Conservation (phyloP, 495 filamentous ascomycete species). For the Neurospora intermedia region DNA sequence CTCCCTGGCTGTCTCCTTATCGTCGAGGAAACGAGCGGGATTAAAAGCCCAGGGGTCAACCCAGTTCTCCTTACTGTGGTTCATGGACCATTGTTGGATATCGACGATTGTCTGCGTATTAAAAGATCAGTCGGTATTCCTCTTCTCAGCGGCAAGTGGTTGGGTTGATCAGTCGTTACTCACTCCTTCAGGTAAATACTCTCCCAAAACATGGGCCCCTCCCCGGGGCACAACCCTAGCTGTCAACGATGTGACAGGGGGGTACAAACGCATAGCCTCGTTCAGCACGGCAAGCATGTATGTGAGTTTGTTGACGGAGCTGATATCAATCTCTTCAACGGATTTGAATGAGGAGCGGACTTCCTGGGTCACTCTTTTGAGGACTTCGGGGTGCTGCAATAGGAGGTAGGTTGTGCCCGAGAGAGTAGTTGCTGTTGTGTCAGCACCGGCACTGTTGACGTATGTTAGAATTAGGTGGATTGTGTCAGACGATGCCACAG, state of each 20-base stretch:
- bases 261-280: constrained; percentile 46
- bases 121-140: constrained; percentile 16
- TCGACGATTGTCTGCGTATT: constrained; percentile 25
- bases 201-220: constrained; percentile 35
- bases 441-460: constrained; percentile 21
- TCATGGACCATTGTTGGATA: constrained; percentile 25
- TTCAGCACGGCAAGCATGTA: constrained; percentile 47
- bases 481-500: background rate
- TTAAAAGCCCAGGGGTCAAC: constrained; percentile 24
- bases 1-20: constrained; percentile 15
- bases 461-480: background rate
- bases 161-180: constrained; percentile 3
- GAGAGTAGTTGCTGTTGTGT: constrained; percentile 48
- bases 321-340: constrained; percentile 36
- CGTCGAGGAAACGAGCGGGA: constrained; percentile 28
- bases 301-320: constrained; percentile 28
- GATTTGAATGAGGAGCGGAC: constrained; percentile 36
- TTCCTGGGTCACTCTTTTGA: constrained; percentile 34
- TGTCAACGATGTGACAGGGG: constrained; percentile 34
- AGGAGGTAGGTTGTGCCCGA: constrained; percentile 39
- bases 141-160: background rate
- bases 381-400: constrained; percentile 27
- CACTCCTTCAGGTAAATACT: constrained; percentile 28
- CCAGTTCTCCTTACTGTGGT: constrained; percentile 27
- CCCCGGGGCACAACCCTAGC: constrained; percentile 31